phyloP scores from a whole-genome alignment of 345 rosid genomes.

The Brassica juncea region DNA sequence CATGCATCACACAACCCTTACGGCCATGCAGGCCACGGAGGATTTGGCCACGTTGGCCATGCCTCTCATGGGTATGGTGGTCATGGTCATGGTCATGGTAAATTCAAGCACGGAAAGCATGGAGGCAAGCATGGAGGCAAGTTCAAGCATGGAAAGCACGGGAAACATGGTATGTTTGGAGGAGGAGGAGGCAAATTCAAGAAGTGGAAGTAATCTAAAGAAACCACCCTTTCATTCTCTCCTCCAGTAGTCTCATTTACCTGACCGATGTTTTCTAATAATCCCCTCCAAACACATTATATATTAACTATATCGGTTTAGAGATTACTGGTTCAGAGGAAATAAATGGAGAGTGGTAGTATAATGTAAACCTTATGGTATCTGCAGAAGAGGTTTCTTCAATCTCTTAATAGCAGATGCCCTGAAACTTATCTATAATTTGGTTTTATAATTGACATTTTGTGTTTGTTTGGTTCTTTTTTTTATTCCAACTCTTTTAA shows the following conservation, averaged over 20 bases:
- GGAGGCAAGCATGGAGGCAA: slow-evolving; percentile 81
- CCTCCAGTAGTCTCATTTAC: slow-evolving; percentile 25
- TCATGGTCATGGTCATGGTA: slow-evolving; percentile 45
- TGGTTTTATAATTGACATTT: slow-evolving; percentile 34
- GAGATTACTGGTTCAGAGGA: slow-evolving; percentile 32
- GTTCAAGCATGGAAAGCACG: slow-evolving; percentile 75
- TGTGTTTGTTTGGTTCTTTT: slow-evolving; percentile 1
- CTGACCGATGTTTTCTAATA: slow-evolving; percentile 33
- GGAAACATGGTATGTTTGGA: slow-evolving; percentile 53
- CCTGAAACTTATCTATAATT: slow-evolving; percentile 27
- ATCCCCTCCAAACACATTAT: not conserved
- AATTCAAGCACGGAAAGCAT: slow-evolving; percentile 77
- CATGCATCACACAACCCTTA: slow-evolving; percentile 46
- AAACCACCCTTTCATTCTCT: slow-evolving; percentile 9
- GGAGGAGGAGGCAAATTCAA: slow-evolving; percentile 61
- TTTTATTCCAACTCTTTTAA: not conserved
- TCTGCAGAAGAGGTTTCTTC: slow-evolving; percentile 25
- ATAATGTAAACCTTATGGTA: slow-evolving; percentile 12
- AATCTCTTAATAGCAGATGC: slow-evolving; percentile 28
- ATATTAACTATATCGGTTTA: slow-evolving; percentile 36
- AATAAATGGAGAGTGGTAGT: slow-evolving; percentile 35
- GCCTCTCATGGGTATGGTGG: slow-evolving; percentile 1
- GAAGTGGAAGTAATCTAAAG: slow-evolving; percentile 79
- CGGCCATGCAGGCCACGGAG: slow-evolving; percentile 37
- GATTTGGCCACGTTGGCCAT: slow-evolving; percentile 40